phyloP scores from a whole-genome alignment of 1,284 basidiomycete species.

The Pseudozyma flocculosa region DNA sequence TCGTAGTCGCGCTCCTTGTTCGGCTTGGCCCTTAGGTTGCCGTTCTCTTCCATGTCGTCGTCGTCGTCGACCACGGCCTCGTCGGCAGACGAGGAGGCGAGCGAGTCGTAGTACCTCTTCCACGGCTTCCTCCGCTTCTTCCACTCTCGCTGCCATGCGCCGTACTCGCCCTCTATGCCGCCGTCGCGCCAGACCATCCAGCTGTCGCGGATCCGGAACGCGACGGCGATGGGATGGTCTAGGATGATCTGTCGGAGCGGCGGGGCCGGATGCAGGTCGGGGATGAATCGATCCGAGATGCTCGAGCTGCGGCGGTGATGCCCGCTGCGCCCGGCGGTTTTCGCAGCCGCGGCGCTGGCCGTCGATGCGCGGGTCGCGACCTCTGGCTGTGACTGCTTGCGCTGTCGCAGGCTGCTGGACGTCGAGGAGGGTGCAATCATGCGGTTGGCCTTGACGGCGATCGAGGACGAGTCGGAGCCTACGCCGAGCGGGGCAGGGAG shows the following conservation, averaged over 20 bases:
- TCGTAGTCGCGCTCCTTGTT: constrained; percentile 16
- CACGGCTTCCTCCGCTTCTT: constrained; percentile 37
- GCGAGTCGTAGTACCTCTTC: neutral
- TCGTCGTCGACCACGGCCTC: constrained; percentile 13
- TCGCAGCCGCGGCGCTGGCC: too few species aligned
- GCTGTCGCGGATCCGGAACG: constrained; percentile 74
- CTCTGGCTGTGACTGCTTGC: neutral
- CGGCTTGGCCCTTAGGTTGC: constrained; percentile 3
- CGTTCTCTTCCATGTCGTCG: constrained; percentile 9
- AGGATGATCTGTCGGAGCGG: constrained; percentile 63
- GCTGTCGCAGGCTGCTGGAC: constrained; percentile 1
- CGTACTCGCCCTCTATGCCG: constrained; percentile 69
- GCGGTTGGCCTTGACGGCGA: constrained; percentile 15
- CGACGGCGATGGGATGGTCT: constrained; percentile 65
- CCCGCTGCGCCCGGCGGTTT: constrained; percentile 9
- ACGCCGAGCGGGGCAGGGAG: constrained; percentile 29
- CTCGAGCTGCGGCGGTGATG: constrained; percentile 13
- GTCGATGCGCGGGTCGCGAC: too few species aligned
- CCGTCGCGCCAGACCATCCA: constrained; percentile 76
- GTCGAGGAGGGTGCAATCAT: constrained; percentile 17
- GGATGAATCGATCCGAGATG: constrained; percentile 18
- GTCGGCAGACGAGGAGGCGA: constrained; percentile 32
- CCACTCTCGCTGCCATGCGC: constrained; percentile 65
- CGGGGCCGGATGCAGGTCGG: constrained; percentile 24
- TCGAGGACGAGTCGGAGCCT: constrained; percentile 18